These are phyloP conservation scores for Abelmoschus esculentus DNA, from an alignment of 345 rosid genomes.

Conservation along the genomic window DNA sequence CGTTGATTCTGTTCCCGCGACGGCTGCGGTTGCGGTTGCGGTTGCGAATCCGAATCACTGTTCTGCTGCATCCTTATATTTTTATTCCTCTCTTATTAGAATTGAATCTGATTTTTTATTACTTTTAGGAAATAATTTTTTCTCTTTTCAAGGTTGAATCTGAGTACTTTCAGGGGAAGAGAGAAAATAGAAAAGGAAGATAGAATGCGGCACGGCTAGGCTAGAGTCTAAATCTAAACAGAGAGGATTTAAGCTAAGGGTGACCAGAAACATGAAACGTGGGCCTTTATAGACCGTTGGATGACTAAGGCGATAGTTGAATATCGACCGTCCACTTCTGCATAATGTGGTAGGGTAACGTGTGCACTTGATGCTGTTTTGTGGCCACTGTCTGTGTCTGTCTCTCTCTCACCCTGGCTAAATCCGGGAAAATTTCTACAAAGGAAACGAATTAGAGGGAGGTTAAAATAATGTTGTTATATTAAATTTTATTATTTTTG, in stretches of 20 bases:
- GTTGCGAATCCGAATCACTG: constrained; percentile 35
- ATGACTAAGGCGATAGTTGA: constrained; percentile 1
- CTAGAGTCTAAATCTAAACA: constrained; percentile 10
- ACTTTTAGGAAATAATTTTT: no score
- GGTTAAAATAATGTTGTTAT: no score
- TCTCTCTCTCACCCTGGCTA: background rate
- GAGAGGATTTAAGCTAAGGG: constrained; percentile 17
- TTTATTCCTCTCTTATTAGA: background rate
- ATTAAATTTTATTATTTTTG: no score
- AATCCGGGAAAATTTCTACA: background rate
- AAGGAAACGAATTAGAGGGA: no score
- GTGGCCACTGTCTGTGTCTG: background rate
- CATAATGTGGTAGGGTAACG: background rate
- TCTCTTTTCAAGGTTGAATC: constrained; percentile 7
- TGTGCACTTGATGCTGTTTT: background rate
- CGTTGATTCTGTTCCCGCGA: constrained; percentile 27
- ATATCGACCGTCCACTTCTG: constrained; percentile 24
- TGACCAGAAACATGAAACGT: constrained; percentile 24
- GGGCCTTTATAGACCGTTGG: constrained; percentile 25
- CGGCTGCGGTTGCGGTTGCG: constrained; percentile 11
- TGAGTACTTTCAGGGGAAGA: constrained; percentile 4
- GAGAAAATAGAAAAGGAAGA: background rate
- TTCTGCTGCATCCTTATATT: constrained; percentile 54
- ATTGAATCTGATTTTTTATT: background rate
- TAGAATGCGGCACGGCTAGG: constrained; percentile 15